A percentile compares a stretch with the other conserved stretches of the same genome.
phyloP scores from a whole-genome alignment of 1,284 basidiomycete species.

The Marasmius tenuissimus region DNA sequence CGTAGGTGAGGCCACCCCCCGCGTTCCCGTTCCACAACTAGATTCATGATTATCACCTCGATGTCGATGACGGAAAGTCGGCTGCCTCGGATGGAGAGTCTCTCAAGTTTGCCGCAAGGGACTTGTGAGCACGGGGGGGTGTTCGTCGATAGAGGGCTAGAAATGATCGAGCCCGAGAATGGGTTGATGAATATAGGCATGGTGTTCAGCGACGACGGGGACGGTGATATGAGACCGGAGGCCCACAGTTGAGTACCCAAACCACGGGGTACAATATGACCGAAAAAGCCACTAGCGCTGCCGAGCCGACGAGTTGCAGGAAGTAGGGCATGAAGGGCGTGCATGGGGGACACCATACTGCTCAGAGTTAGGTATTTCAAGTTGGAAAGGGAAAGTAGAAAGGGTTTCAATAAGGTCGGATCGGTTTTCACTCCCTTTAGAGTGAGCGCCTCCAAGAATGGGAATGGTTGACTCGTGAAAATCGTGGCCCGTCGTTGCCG shows the following conservation, averaged over 20 bases:
- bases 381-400: constrained; percentile 29
- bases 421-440: constrained; percentile 34
- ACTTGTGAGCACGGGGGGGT: not conserved
- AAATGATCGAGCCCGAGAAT: not conserved
- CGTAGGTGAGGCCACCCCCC: not conserved
- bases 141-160: not conserved
- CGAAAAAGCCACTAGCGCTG: too few relatives aligned
- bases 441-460: constrained; percentile 17
- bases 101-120: not conserved
- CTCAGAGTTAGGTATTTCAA: constrained; percentile 32
- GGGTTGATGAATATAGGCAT: not conserved
- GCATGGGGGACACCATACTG: constrained; percentile 28
- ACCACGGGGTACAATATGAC: too few relatives aligned
- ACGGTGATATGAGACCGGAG: too few relatives aligned
- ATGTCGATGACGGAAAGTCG: not conserved
- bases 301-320: not conserved
- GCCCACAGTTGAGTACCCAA: too few relatives aligned
- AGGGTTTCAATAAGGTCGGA: constrained; percentile 25
- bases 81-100: not conserved
- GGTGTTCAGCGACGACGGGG: too few relatives aligned
- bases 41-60: not conserved
- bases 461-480: constrained; percentile 4
- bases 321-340: not conserved
- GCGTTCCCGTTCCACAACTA: not conserved
- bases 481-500: not conserved